Evolutionary conservation across 2,329 filamentous ascomycete genomes (phyloP), one percentile per base, ranked within the genome.

Genomic region (Penicillium hordei): DNA sequence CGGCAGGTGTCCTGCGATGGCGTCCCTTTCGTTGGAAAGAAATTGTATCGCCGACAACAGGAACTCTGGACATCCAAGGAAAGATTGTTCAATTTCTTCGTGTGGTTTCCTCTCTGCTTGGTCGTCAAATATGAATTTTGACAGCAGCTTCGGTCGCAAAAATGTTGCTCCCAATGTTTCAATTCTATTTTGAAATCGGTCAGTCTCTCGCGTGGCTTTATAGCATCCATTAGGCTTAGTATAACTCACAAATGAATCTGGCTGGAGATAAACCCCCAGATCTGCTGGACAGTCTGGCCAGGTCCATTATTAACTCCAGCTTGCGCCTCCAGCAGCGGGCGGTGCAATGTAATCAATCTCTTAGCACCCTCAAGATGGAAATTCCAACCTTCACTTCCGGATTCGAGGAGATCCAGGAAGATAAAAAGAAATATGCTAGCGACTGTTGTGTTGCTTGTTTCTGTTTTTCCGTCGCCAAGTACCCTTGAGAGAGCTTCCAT

Each of bases 21-120:
- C 55, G 55, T 72, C 71, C 33, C 71, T 59, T 51, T 69, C 64
- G 13, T 60, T 55, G 0, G 70, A 71, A 10, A 73, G 52, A 17
- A 48, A 64, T 55, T 69, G 70, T 2, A 73, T 67, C 8, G 66
- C 68, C 29, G 60, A 65, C 3, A 74, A 51, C 1, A 75, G 59
- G 45, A 71, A 72, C 33, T 68, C 70, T 0, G 72, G 72, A 42
- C 72, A 75, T 9, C 72, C 72, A 15, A 75, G 70, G 43, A 75
- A 75, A 1, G 72, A 74, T 25, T 67, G 57, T 42, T 75, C 71
- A 3, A 72, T 65, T 1, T 60, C 61, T 51, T 74, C 71, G 44
- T 66, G 57, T 4, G 53, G 52, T n/a, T 62, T 60, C 4, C 51
- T 33, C 4, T 53, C 58, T 23, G 61, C 55, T 17, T 61, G 44